phyloP scores from a whole-genome alignment of 371 early-diverging fungal genomes.

The Mortierella sp. region DNA sequence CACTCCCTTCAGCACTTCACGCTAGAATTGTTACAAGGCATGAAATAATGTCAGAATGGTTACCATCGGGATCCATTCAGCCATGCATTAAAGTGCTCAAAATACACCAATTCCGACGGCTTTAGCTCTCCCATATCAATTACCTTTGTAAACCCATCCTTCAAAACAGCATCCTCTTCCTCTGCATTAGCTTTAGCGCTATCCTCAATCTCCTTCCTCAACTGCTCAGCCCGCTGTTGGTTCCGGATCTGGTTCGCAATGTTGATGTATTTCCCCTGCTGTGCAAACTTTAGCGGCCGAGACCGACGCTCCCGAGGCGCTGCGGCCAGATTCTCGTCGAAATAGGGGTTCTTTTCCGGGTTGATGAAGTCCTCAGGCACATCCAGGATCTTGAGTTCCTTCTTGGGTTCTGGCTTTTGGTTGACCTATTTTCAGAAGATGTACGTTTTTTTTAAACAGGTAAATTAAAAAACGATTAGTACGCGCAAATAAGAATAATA shows the following conservation, averaged over 20 bases:
- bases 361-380: slow-evolving; percentile 68
- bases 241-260: slow-evolving; percentile 86
- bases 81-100: no score
- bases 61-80: background rate
- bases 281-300: slow-evolving; percentile 81
- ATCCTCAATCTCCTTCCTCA: slow-evolving; percentile 89
- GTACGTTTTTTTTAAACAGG: background rate
- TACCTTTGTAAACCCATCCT: slow-evolving; percentile 66
- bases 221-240: slow-evolving; percentile 79
- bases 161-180: slow-evolving; percentile 84
- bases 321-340: slow-evolving; percentile 76
- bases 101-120: background rate
- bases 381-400: slow-evolving; percentile 59
- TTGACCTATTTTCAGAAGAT: slow-evolving; percentile 26
- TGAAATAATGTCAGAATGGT: background rate
- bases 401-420: slow-evolving; percentile 60
- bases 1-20: slow-evolving; percentile 82
- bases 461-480: no score
- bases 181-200: slow-evolving; percentile 86
- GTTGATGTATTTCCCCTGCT: slow-evolving; percentile 85
- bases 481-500: background rate
- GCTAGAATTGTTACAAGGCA: slow-evolving; percentile 42
- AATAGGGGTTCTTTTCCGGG: slow-evolving; percentile 88
- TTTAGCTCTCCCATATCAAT: no score
- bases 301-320: slow-evolving; percentile 69